Conservation (phyloP, 2,329 filamentous ascomycete species). For the Colletotrichum karsti region DNA sequence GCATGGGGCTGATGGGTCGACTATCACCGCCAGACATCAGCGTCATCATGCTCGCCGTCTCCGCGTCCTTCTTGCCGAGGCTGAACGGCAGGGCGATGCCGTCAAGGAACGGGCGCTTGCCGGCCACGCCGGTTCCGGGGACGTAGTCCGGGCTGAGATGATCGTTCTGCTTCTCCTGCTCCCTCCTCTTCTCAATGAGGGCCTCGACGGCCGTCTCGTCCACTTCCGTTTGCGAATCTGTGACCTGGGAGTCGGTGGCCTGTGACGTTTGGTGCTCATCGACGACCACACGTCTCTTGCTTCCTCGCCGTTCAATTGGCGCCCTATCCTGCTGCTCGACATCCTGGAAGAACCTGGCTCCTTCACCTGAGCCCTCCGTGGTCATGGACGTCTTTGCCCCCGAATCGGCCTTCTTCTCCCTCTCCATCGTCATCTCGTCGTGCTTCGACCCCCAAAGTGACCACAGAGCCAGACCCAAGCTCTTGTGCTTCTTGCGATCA, state of each 20-base stretch:
- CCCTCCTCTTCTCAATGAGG: slow-evolving; percentile 51
- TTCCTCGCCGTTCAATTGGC: slow-evolving; percentile 47
- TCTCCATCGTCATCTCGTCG: slow-evolving; percentile 76
- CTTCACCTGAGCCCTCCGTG: slow-evolving; percentile 50
- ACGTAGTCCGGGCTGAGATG: slow-evolving; percentile 52
- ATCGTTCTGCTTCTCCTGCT: slow-evolving; percentile 42
- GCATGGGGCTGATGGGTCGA: slow-evolving; percentile 42
- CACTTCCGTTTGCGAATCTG: slow-evolving; percentile 33
- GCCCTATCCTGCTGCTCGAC: slow-evolving; percentile 46
- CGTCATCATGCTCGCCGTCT: slow-evolving; percentile 77
- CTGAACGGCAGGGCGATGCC: slow-evolving; percentile 80
- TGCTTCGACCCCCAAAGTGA: slow-evolving; percentile 89
- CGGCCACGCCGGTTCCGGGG: slow-evolving; percentile 59
- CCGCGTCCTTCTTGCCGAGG: slow-evolving; percentile 64
- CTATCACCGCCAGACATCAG: slow-evolving; percentile 56
- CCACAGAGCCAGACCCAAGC: slow-evolving; percentile 84
- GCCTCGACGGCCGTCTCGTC: slow-evolving; percentile 53
- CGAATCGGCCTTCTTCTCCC: slow-evolving; percentile 61
- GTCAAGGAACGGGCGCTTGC: slow-evolving; percentile 72
- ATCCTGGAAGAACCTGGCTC: slow-evolving; percentile 50
- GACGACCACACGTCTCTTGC: slow-evolving; percentile 54
- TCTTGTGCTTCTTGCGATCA: slow-evolving; percentile 69
- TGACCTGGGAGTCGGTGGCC: slow-evolving; percentile 28
- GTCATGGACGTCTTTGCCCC: slow-evolving; percentile 39
- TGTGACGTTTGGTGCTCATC: slow-evolving; percentile 58